Evolutionary conservation across 345 rosid species (phyloP).

Genomic region (Melaleuca quinquenervia): DNA sequence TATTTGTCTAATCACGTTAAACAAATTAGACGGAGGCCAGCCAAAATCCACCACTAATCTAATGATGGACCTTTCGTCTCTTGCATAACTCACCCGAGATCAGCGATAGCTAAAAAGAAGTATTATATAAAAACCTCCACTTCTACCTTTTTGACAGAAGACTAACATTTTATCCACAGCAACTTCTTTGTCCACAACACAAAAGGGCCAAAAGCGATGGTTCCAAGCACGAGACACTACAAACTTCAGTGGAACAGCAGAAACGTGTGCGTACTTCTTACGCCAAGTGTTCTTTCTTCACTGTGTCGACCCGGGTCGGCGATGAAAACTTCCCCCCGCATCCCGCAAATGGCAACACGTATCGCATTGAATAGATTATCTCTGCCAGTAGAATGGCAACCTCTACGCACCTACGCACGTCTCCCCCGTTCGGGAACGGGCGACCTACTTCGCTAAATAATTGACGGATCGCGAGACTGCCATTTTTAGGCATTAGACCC

Average conservation of each 20-base stretch:
- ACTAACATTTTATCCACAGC: neutral
- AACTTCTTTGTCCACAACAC: neutral
- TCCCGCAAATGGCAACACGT: no score
- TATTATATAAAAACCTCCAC: neutral
- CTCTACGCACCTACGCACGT: neutral
- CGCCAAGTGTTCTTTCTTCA: no score
- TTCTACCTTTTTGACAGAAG: neutral
- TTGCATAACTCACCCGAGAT: neutral
- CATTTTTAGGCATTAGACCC: neutral
- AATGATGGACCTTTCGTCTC: neutral
- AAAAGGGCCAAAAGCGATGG: neutral
- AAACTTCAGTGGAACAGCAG: neutral
- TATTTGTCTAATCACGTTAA: neutral
- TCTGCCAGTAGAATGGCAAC: neutral
- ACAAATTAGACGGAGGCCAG: neutral
- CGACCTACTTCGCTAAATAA: neutral
- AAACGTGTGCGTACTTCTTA: no score
- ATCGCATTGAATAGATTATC: neutral
- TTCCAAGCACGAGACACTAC: neutral
- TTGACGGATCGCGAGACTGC: neutral
- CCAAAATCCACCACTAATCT: neutral
- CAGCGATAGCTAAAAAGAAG: neutral
- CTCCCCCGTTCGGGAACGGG: neutral
- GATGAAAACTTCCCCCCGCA: neutral
- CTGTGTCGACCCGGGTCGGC: no score